Percentiles rank a stretch among this genome's conserved stretches.
These are phyloP conservation scores for Amauroascus niger DNA, from an alignment of 2,329 filamentous ascomycete genomes.

Conservation along the genomic window DNA sequence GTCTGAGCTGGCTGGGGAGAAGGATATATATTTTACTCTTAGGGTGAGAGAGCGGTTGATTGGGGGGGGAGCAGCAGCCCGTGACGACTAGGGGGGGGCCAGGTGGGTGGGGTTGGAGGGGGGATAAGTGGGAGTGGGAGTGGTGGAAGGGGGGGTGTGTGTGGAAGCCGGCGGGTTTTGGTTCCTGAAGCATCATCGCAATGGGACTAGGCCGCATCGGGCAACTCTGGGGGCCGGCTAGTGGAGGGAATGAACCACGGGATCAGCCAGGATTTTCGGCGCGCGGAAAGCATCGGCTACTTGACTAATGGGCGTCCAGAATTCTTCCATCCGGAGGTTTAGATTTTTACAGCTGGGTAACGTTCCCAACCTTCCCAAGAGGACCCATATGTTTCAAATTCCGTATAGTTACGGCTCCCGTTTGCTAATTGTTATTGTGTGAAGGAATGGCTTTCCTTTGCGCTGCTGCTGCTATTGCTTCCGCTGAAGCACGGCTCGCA, in stretches of 20 bases:
- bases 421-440: too few relatives aligned
- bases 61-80: too few relatives aligned
- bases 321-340: neutral
- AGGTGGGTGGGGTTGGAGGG: neutral
- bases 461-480: too few relatives aligned
- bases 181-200: constrained; percentile 1
- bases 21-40: too few relatives aligned
- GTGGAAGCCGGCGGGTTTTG: neutral
- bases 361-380: too few relatives aligned
- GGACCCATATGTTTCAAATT: too few relatives aligned
- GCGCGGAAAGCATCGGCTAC: constrained; percentile 9
- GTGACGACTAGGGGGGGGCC: too few relatives aligned
- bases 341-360: neutral
- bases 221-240: constrained; percentile 1
- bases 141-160: neutral
- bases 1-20: neutral
- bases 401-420: too few relatives aligned
- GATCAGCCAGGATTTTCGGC: constrained; percentile 1
- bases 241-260: constrained; percentile 8
- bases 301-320: neutral
- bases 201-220: neutral
- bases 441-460: too few relatives aligned
- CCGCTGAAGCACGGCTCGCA: too few relatives aligned
- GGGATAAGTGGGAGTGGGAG: neutral
- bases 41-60: too few relatives aligned